Base-by-base conservation (phyloP, 2,329 filamentous ascomycete species). In the Epichloe bromicola region DNA sequence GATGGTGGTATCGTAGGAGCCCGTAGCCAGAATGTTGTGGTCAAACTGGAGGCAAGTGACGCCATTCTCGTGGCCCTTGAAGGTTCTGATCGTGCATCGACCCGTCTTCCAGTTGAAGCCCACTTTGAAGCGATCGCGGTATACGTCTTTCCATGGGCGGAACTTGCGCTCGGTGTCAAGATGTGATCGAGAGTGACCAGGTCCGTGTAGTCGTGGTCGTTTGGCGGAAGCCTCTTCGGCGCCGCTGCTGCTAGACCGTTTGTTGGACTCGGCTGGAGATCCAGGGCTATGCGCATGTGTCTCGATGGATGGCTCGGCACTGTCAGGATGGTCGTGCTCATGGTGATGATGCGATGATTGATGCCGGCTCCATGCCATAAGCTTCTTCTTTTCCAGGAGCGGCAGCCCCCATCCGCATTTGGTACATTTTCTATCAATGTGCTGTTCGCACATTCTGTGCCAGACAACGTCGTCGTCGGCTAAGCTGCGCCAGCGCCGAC, bases 381-480 rank as follows among this genome's bases (percentile, higher is more conserved):
- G 70, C 60, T 87, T 80, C 69, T 95, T 95, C 59, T 88, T 80
- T 63, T 98, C 93, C 48, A 98, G 71, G 51, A 95, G 70, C 15
- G 93, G 93, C 54, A 98, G 69, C 2, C 93, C 93, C 88, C 90
- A 97, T 23, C 93, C 91, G 63, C 93, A 98, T 64, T 93, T 95
- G 53, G 83, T 90, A 66, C 90, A 96, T 64, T 95, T 95, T 54
- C 88, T 76, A 64, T 94, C 88, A 59, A 96, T 94, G 66, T 95
- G 90, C 64, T 97, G 91, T 67, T 95, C 89, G 64, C 93, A 98
- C 90, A 97, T 96, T 56, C 85, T 86, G 63, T 96, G 69, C 93
- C 93, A 98, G 4, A 98, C 91, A 8, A 95, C 86, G 65, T 98
- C 91, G 63, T 96, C 91, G 60, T 97, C 93, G n/a, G 93, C 91